A percentile compares a stretch with the other conserved stretches of the same genome.
Conservation (phyloP, 345 rosid species). For the Eucalyptus pumila region DNA sequence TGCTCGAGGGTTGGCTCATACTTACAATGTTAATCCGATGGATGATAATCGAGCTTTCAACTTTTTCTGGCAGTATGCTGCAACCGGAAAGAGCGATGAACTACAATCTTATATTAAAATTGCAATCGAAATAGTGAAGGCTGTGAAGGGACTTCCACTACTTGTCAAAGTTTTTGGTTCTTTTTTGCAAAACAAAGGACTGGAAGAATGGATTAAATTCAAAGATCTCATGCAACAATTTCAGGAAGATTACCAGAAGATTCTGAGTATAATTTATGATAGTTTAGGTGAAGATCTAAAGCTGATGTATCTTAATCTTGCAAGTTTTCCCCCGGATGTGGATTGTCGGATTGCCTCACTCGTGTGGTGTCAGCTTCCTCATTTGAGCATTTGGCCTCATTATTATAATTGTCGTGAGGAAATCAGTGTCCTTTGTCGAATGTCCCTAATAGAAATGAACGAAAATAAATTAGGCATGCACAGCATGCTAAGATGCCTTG, state of each 20-base stretch:
- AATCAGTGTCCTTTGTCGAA: too few relatives aligned
- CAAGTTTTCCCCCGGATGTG: neutral
- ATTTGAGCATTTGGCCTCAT: accelerated
- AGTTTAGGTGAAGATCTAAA: accelerated
- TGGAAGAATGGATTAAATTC: neutral
- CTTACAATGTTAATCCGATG: neutral
- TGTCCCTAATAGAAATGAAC: too few relatives aligned
- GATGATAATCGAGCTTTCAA: neutral
- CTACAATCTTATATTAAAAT: neutral
- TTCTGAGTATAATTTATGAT: neutral
- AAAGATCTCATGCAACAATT: neutral
- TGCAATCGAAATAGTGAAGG: neutral
- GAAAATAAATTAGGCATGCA: too few relatives aligned
- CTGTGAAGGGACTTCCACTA: neutral
- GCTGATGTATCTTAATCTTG: neutral
- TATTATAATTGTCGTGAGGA: accelerated
- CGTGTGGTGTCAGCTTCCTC: too few relatives aligned
- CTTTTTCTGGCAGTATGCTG: neutral
- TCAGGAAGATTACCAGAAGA: neutral
- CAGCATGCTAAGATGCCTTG: neutral
- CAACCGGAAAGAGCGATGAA: accelerated
- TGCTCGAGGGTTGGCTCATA: neutral
- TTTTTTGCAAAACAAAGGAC: neutral
- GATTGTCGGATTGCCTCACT: neutral
- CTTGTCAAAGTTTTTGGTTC: neutral